Percentiles rank a stretch among this genome's conserved stretches.
phyloP scores from a whole-genome alignment of 2,329 filamentous ascomycete species.

The Ampelomyces quisqualis region DNA sequence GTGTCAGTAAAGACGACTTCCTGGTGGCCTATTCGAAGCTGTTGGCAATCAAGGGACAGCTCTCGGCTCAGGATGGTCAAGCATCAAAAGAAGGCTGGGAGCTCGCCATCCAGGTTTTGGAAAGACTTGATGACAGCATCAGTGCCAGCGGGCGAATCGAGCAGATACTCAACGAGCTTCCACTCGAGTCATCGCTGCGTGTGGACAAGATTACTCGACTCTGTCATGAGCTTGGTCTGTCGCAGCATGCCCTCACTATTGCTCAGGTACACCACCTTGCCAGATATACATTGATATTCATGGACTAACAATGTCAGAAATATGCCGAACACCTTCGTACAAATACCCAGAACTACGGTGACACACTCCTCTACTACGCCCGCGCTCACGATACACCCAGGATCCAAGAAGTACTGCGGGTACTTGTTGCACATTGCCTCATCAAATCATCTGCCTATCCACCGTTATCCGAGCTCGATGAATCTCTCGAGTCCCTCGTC shows the following conservation, averaged over 20 bases:
- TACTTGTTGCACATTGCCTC: constrained; percentile 83
- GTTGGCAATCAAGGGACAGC: constrained; percentile 52
- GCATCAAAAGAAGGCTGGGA: constrained; percentile 74
- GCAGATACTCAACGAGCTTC: constrained; percentile 70
- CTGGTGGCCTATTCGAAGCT: constrained; percentile 74
- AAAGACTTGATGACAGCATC: constrained; percentile 72
- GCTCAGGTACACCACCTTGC: constrained; percentile 64
- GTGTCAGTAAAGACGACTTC: constrained; percentile 74
- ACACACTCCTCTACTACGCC: constrained; percentile 87
- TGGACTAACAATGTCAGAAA: constrained; percentile 57
- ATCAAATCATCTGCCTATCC: constrained; percentile 83
- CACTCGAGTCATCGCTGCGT: constrained; percentile 66
- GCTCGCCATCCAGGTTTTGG: constrained; percentile 78
- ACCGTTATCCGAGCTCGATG: constrained; percentile 68
- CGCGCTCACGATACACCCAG: constrained; percentile 76
- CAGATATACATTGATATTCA: neutral
- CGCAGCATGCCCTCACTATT: constrained; percentile 74
- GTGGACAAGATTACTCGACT: constrained; percentile 81
- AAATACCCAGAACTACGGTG: constrained; percentile 75
- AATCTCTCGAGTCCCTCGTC: constrained; percentile 68
- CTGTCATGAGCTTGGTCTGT: constrained; percentile 75
- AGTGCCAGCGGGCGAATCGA: constrained; percentile 73
- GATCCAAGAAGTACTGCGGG: constrained; percentile 80
- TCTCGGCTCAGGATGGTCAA: constrained; percentile 32
- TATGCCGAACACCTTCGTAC: constrained; percentile 78